Evolutionary conservation across 345 rosid species (phyloP), one percentile per base, ranked within the genome.

Genomic region (Linum lewisii): DNA sequence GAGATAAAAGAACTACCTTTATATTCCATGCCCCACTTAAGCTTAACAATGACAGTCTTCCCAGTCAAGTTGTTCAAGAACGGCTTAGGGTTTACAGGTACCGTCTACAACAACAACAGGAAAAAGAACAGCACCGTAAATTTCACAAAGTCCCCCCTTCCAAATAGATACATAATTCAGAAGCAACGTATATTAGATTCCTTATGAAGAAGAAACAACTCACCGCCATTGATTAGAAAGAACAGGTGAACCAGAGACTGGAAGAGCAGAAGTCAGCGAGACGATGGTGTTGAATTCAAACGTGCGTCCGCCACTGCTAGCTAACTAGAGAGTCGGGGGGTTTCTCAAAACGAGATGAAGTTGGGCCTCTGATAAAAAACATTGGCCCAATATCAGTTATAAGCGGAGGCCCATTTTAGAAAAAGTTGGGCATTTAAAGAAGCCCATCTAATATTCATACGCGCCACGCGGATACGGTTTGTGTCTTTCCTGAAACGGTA

Each of bases 1-100:
- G 11, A 34, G 23, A 9, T 21, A 2, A 7, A 42, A 42, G 0
- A 7, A 11, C 24, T 24, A 80, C 93, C 96, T 82, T 82, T 88
- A 80, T 88, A 88, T 63, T 85, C 96, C 93, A 88, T 88, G 70
- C 96, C 93, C 96, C 93, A 88, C 66, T 88, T 88, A 10, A 88
- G 90, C 74, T 88, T 85, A 16, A 88, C 93, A 22, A 85, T 83
- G 34, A 88, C 96, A 7, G 85, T 83, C 70, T 88, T 85, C 13
- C 96, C 88, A 38, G 90, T 88, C 78, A 88, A 65, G 56, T 85
- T 88, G 87, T 88, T 88, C 88, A 88, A 76, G 79, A 85, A 88
- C 0, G 90, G 96, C 62, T 88, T 88, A 1, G 90, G 90, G 69
- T 88, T 88, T 14, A 88, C 96, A 6, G 94, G 96, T 24, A 85